Conservation (phyloP, 495 filamentous ascomycete species). For the Aspergillus diversus region DNA sequence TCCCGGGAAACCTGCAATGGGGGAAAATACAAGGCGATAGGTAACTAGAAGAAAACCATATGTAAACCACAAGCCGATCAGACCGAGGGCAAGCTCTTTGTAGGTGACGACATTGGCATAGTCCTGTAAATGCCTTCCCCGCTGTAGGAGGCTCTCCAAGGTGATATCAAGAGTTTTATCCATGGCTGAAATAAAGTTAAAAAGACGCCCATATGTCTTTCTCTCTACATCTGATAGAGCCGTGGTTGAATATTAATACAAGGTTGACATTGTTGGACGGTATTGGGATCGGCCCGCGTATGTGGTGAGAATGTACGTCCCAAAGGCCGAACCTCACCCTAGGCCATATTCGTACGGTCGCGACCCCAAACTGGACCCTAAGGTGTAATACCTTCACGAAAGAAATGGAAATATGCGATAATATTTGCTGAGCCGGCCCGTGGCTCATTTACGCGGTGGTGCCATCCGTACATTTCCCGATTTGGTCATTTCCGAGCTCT, state of each 20-base stretch:
- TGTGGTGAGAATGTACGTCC: background rate
- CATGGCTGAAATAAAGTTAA: background rate
- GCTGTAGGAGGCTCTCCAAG: background rate
- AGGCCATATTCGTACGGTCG: background rate
- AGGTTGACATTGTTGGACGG: background rate
- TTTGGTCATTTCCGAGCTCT: background rate
- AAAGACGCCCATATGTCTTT: background rate
- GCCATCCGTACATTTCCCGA: background rate
- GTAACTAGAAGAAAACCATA: background rate
- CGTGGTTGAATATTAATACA: background rate
- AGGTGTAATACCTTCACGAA: background rate
- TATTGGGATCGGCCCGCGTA: background rate
- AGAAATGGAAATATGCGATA: background rate
- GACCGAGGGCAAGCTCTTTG: background rate
- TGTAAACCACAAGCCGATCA: background rate
- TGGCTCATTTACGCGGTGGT: background rate
- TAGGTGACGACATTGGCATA: background rate
- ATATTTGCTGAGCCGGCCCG: background rate
- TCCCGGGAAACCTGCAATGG: conserved; percentile 1
- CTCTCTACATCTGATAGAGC: background rate
- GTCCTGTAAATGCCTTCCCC: background rate
- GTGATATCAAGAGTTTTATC: background rate
- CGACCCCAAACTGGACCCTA: background rate
- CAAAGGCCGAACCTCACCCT: background rate
- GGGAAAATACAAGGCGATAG: background rate